Base-by-base conservation (phyloP, 163 green algal species). In the Scenedesmus sp. region DNA sequence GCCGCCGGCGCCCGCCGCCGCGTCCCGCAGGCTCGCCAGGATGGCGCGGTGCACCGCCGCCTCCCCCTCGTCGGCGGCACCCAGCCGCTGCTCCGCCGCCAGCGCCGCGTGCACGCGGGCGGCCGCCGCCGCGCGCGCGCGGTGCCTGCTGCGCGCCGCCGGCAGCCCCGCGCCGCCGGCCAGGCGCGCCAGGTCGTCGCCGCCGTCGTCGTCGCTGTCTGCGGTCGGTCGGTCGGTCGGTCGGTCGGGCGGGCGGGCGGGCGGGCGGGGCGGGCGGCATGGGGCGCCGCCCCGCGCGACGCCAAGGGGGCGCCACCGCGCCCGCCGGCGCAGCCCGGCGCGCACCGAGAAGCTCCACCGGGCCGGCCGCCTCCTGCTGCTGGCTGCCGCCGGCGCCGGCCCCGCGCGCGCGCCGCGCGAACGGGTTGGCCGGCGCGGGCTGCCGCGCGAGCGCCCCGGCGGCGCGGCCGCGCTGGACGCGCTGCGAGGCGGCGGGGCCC, bases 81-180 rank as follows among this genome's bases (percentile, higher is more conserved):
- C 34, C 33, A 11, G 63, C 66, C 14, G 54, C 66, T 75, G 48
- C 66, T 24, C 44, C 22, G 54, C 66, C 62, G 48, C 66, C 18
- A 63, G 45, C 29, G 67, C 67, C 17, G 50, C 50, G 24, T 33
- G 66, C 47, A 48, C 67, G 14, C 33, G 28, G 15, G 29, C 50
- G 63, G 48, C 67, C 54, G 67, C 50, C 28, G 51, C 33, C 44
- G 31, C 58, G 14, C 11, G 56, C 56, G 36, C 20, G 31, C 14
- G 26, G 15, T 24, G 14, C 15, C 58, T 66, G 58, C 58, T 66
- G 58, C 33, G 17, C 2, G 29, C n/a, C 29, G 29, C 33, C 5
- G 28, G 56, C 31, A 20, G 57, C 22, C 33, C 67, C 54, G 48
- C 34, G 54, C 50, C 67, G 28, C 22, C 48, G 20, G 11, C 20